phyloP scores from a whole-genome alignment of 768 basidiomycete species.

The Leccinellum albellum region DNA sequence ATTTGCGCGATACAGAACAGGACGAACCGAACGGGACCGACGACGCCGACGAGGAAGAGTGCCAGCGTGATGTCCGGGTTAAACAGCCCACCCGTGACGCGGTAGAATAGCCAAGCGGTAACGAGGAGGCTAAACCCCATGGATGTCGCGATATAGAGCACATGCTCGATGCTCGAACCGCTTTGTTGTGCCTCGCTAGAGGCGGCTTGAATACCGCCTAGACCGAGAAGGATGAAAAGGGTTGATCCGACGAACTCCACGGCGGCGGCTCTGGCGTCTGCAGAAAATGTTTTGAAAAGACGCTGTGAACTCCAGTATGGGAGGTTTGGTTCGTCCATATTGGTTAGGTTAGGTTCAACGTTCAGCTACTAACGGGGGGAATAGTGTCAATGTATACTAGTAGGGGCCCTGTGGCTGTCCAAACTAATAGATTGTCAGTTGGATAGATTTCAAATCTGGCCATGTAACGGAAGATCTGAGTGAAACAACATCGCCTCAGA shows the following conservation, averaged over 20 bases:
- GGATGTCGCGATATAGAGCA: slow-evolving; percentile 54
- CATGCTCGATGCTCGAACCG: slow-evolving; percentile 37
- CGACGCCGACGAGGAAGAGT: slow-evolving; percentile 52
- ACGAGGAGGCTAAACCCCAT: slow-evolving; percentile 63
- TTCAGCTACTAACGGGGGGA: too few relatives aligned
- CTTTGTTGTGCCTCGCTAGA: slow-evolving; percentile 33
- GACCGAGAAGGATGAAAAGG: slow-evolving; percentile 60
- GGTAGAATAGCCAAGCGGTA: slow-evolving; percentile 66
- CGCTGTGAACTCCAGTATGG: slow-evolving; percentile 23
- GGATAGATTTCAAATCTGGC: neutral
- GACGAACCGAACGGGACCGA: slow-evolving; percentile 53
- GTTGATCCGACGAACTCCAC: slow-evolving; percentile 60
- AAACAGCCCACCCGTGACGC: slow-evolving; percentile 61
- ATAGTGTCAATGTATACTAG: neutral
- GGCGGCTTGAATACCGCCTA: slow-evolving; percentile 62
- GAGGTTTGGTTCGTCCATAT: slow-evolving; percentile 10
- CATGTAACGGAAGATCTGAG: too few relatives aligned
- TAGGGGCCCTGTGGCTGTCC: neutral
- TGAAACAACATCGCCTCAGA: too few relatives aligned
- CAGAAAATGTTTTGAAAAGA: slow-evolving; percentile 27
- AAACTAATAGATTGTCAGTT: too few relatives aligned
- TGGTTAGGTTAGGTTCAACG: too few relatives aligned
- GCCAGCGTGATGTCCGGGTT: slow-evolving; percentile 62
- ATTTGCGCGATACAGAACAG: slow-evolving; percentile 63
- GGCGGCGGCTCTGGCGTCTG: slow-evolving; percentile 47